Evolutionary conservation across 805 yeast genomes (phyloP), one percentile per base, ranked within the genome.

Genomic region (Kodamaea hsintzibuensis): DNA sequence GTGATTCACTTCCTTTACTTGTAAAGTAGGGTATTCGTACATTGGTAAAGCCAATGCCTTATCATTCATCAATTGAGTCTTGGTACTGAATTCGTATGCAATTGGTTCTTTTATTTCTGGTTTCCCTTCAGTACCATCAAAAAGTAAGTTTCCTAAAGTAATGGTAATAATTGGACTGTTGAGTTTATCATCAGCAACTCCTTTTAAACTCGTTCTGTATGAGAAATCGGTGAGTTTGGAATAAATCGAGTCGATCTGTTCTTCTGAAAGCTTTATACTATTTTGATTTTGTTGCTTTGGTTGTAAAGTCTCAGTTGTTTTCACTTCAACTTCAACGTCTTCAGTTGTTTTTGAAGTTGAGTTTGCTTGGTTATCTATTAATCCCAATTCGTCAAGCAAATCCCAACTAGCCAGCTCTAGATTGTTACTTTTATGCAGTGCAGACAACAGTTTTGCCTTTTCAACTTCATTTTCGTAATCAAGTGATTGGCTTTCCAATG

Each of bases 81-180:
- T 68, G n/a, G 78, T 58, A 57, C 57, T 69, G 67, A 74, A 78
- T 47, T 57, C 65, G 57, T 58, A 65, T 10, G 44, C 7, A 12
- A 22, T 22, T 6, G 44, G 25, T 16, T 40, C 25, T 10, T 49
- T 45, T 14, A 48, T 16, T 13, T 16, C 49, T 27, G 60, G 62
- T 30, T 19, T 14, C 6, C 37, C 42, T 10, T 62, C 42, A 9
- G 50, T 49, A 0, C 58, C 56, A 46, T 66, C 62, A 44, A 73
- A 69, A 13, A 77, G 58, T 12, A 77, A 61, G 33, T 69, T 67
- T n/a, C 82, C 82, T 19, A 77, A 64, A 1, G 79, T 69, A 7
- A 69, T 64, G 0, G 77, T 69, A 49, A 76, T 66, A 4, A 71
- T 60, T 0, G 76, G 72, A 7, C 50, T 54, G 42, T 66, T 67